A percentile compares a stretch with the other conserved stretches of the same genome.
These are phyloP conservation scores for Kodamaea nitidulidarum DNA, from an alignment of 805 yeast genomes.

Conservation along the genomic window DNA sequence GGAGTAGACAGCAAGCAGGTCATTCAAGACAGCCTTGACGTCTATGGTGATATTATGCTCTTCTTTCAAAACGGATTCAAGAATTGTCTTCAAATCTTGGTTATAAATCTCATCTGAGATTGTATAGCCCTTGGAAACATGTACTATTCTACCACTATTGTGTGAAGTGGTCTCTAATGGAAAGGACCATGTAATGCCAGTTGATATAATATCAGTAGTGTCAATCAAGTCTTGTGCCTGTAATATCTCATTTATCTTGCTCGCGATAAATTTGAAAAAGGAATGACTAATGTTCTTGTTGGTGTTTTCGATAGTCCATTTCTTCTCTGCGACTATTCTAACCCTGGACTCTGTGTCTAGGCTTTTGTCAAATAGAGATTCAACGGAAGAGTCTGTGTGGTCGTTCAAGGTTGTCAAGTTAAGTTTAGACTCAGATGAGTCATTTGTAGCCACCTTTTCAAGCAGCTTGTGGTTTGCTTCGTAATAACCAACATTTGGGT, in stretches of 20 bases:
- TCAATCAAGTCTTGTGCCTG: slow-evolving; percentile 16
- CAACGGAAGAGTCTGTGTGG: slow-evolving; percentile 8
- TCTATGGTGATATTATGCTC: slow-evolving; percentile 25
- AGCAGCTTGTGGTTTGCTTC: not conserved
- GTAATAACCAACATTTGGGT: not conserved
- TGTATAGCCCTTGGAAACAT: slow-evolving; percentile 61
- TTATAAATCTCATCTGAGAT: slow-evolving; percentile 41
- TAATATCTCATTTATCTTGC: slow-evolving; percentile 28
- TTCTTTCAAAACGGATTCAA: slow-evolving; percentile 30
- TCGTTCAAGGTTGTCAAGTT: slow-evolving; percentile 7
- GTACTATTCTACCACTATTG: slow-evolving; percentile 43
- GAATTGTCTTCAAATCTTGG: slow-evolving; percentile 37
- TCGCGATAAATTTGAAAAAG: slow-evolving; percentile 44
- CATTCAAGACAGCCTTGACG: slow-evolving; percentile 53
- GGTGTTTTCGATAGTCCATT: slow-evolving; percentile 37
- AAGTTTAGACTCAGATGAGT: slow-evolving; percentile 8
- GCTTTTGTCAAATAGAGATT: slow-evolving; percentile 2
- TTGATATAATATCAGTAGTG: slow-evolving; percentile 19
- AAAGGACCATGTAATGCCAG: slow-evolving; percentile 57
- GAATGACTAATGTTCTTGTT: slow-evolving; percentile 36
- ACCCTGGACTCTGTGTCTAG: slow-evolving; percentile 21
- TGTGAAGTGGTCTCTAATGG: slow-evolving; percentile 43
- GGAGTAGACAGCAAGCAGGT: slow-evolving; percentile 60
- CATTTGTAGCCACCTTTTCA: slow-evolving; percentile 3
- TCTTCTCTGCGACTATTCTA: slow-evolving; percentile 24